A percentile compares a stretch with the other conserved stretches of the same genome.
Conservation (phyloP, 78 protist species). For the Anaeramoeba flamelloides region DNA sequence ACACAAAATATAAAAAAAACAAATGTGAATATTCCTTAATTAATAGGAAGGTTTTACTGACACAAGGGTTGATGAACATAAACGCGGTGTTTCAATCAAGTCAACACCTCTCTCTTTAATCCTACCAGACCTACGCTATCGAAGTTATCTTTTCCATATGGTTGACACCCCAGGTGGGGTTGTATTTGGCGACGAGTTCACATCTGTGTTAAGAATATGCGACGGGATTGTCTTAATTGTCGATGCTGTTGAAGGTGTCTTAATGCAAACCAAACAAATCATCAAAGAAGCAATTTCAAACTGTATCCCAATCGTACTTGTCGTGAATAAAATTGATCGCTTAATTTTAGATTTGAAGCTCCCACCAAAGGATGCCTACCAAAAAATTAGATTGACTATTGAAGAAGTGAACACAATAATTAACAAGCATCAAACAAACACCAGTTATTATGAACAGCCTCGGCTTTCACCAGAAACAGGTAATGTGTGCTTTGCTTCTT, state of each 20-base stretch:
- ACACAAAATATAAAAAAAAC: no score
- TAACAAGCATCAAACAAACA: background rate
- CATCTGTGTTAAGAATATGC: constrained; percentile 56
- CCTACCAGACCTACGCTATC: constrained; percentile 48
- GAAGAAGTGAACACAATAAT: constrained; percentile 58
- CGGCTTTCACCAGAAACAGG: constrained; percentile 19
- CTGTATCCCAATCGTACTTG: constrained; percentile 35
- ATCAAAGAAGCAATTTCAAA: constrained; percentile 40
- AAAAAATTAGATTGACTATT: constrained; percentile 61
- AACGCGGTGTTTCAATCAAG: constrained; percentile 65
- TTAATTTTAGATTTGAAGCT: constrained; percentile 76
- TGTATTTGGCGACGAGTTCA: constrained; percentile 69
- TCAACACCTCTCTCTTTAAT: constrained; percentile 74
- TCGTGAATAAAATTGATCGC: constrained; percentile 75
- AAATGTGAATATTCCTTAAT: no score
- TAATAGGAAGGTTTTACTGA: constrained; percentile 81
- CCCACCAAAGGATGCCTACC: constrained; percentile 90
- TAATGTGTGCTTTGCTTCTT: constrained; percentile 9
- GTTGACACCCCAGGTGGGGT: constrained; percentile 97
- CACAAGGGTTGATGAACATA: constrained; percentile 72
- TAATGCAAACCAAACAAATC: constrained; percentile 54
- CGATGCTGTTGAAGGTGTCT: constrained; percentile 88
- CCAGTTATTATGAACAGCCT: background rate
- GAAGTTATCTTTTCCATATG: constrained; percentile 64
- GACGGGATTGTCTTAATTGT: constrained; percentile 82